Conservation (phyloP, 768 basidiomycete species). For the Chalciporus chontae region DNA sequence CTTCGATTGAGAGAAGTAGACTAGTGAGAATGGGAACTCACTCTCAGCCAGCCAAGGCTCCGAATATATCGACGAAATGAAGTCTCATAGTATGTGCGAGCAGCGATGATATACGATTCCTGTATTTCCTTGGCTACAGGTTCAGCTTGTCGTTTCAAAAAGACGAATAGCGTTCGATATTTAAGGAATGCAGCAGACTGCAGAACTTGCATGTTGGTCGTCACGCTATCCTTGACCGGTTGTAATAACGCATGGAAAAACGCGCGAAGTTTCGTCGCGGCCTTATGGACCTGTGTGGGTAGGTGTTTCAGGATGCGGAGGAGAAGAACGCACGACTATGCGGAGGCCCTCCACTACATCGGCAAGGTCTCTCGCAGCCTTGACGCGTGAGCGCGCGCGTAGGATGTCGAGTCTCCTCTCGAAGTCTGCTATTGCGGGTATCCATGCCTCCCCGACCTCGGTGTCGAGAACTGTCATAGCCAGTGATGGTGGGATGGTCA, state of each 20-base stretch:
- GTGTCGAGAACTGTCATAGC: conserved; percentile 79
- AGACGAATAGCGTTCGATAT: conserved; percentile 76
- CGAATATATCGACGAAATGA: conserved; percentile 88
- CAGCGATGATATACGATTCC: conserved; percentile 76
- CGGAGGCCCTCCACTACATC: conserved; percentile 85
- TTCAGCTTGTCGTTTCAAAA: conserved; percentile 79
- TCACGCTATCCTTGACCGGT: conserved; percentile 77
- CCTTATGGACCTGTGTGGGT: conserved; percentile 43
- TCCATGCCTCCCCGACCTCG: conserved; percentile 85
- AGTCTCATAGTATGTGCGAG: conserved; percentile 93
- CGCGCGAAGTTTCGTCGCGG: conserved; percentile 80
- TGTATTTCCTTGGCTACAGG: conserved; percentile 85
- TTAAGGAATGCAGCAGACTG: conserved; percentile 86
- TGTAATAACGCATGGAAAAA: conserved; percentile 84
- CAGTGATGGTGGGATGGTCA: conserved; percentile 79
- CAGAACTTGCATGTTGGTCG: conserved; percentile 90
- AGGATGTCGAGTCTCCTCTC: conserved; percentile 69
- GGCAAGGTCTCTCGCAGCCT: conserved; percentile 78
- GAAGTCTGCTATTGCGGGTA: conserved; percentile 74
- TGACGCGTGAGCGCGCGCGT: conserved; percentile 74
- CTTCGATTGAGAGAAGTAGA: not conserved
- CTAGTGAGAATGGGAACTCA: conserved; percentile 25
- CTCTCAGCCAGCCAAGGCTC: conserved; percentile 76
- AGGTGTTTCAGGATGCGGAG: not conserved
- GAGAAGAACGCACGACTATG: conserved; percentile 63